phyloP scores from a whole-genome alignment of 495 filamentous ascomycete genomes.

The Elasticomyces elasticus region DNA sequence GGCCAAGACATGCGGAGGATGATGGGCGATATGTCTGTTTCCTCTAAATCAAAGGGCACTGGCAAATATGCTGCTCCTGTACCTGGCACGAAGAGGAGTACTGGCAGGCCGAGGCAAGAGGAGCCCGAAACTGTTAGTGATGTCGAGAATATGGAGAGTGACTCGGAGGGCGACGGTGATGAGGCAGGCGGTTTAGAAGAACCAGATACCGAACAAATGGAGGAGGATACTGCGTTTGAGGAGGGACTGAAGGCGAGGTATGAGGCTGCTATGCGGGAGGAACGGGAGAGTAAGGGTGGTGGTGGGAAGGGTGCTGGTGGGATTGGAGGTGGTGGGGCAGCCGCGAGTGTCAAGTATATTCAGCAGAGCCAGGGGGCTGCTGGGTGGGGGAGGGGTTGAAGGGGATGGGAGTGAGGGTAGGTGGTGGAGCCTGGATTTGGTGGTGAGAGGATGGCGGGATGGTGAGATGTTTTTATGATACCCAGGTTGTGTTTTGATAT shows the following conservation, averaged over 20 bases:
- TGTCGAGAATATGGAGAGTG: constrained; percentile 46
- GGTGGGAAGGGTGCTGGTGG: no score
- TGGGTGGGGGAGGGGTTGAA: no score
- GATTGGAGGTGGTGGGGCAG: no score
- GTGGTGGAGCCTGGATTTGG: no score
- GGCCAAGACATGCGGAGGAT: constrained; percentile 78
- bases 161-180: constrained; percentile 40
- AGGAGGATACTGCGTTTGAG: constrained; percentile 19
- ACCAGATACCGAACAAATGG: constrained; percentile 36
- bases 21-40: constrained; percentile 89
- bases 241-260: constrained; percentile 51
- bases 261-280: constrained; percentile 19
- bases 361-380: no score
- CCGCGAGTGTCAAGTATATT: no score
- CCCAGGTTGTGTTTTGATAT: no score
- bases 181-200: constrained; percentile 20
- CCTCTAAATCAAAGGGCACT: constrained; percentile 33
- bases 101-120: constrained; percentile 21
- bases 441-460: no score
- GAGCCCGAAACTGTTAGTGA: constrained; percentile 50
- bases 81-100: neutral
- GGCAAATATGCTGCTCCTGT: constrained; percentile 15
- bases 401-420: no score
- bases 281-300: no score
- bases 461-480: no score